These are phyloP conservation scores for Moniliophthora roreri DNA, from an alignment of 1,284 basidiomycete species.

Conservation along the genomic window DNA sequence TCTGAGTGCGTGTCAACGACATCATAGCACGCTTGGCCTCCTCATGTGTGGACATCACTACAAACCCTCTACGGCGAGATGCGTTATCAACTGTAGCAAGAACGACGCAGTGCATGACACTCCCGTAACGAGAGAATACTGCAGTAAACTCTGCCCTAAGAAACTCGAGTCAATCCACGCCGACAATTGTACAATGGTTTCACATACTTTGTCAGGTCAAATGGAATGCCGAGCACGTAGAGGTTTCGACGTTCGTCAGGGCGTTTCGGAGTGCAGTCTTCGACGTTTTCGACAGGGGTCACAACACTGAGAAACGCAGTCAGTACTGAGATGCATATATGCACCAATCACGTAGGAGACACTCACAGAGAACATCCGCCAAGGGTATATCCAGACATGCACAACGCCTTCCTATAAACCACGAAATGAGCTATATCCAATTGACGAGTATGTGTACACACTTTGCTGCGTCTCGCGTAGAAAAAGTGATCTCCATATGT, in stretches of 20 bases:
- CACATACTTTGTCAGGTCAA: conserved; percentile 70
- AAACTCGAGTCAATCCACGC: conserved; percentile 1
- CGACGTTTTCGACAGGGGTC: conserved; percentile 23
- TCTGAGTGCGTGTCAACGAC: conserved; percentile 60
- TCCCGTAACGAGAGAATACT: conserved; percentile 62
- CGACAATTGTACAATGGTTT: background rate
- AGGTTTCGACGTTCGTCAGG: conserved; percentile 68
- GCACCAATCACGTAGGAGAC: conserved; percentile 2
- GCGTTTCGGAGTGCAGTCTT: conserved; percentile 22
- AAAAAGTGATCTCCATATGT: conserved; percentile 51
- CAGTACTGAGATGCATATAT: conserved; percentile 22
- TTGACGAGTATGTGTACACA: conserved; percentile 21
- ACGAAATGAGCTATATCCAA: background rate
- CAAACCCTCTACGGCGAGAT: conserved; percentile 74
- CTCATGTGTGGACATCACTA: conserved; percentile 71
- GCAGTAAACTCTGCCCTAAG: conserved; percentile 58
- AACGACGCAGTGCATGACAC: conserved; percentile 71
- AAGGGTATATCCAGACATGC: conserved; percentile 66
- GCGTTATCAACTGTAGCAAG: conserved; percentile 79
- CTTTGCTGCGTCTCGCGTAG: conserved; percentile 47
- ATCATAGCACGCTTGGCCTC: conserved; percentile 69
- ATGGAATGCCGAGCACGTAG: conserved; percentile 77
- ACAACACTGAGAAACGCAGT: conserved; percentile 24
- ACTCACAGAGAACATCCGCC: conserved; percentile 56
- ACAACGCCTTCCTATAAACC: conserved; percentile 59